These are phyloP conservation scores for Lodderomyces parapsilosis DNA, from an alignment of 1,139 yeast species.

Conservation along the genomic window DNA sequence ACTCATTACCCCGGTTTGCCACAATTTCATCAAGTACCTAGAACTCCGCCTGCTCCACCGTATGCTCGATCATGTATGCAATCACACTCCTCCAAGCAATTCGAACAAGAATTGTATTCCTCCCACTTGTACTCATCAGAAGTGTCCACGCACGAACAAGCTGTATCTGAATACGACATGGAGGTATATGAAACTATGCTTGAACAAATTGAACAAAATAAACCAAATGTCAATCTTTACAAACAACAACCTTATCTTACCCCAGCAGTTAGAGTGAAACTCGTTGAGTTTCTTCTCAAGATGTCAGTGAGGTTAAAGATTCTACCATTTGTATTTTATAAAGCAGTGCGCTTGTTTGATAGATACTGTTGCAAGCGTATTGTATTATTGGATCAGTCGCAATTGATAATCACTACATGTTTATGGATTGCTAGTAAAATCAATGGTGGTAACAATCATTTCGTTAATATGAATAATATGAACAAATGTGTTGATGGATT, in stretches of 20 bases:
- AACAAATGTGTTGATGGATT: slow-evolving; percentile 22
- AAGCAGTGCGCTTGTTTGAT: slow-evolving; percentile 59
- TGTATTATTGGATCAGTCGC: slow-evolving; percentile 60
- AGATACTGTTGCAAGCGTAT: slow-evolving; percentile 66
- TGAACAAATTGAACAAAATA: slow-evolving; percentile 27
- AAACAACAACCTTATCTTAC: slow-evolving; percentile 65
- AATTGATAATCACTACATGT: slow-evolving; percentile 64
- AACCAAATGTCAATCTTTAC: slow-evolving; percentile 55
- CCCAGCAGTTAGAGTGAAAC: slow-evolving; percentile 46
- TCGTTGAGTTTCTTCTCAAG: slow-evolving; percentile 58
- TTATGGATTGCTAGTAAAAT: slow-evolving; percentile 65
- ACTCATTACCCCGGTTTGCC: background rate
- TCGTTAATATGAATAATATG: slow-evolving; percentile 46
- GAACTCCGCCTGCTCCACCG: background rate
- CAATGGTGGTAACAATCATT: slow-evolving; percentile 71
- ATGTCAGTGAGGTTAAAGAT: slow-evolving; percentile 59
- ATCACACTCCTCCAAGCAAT: slow-evolving; percentile 10
- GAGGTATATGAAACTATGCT: slow-evolving; percentile 48
- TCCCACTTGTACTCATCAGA: slow-evolving; percentile 50
- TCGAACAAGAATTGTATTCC: slow-evolving; percentile 46
- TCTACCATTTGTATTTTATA: slow-evolving; percentile 57
- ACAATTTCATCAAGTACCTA: slow-evolving; percentile 2
- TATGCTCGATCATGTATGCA: background rate
- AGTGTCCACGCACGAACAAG: slow-evolving; percentile 43
- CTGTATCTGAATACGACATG: slow-evolving; percentile 50